Base-by-base conservation (phyloP, 73 alveolate species). In the Paramecium octaurelia region DNA sequence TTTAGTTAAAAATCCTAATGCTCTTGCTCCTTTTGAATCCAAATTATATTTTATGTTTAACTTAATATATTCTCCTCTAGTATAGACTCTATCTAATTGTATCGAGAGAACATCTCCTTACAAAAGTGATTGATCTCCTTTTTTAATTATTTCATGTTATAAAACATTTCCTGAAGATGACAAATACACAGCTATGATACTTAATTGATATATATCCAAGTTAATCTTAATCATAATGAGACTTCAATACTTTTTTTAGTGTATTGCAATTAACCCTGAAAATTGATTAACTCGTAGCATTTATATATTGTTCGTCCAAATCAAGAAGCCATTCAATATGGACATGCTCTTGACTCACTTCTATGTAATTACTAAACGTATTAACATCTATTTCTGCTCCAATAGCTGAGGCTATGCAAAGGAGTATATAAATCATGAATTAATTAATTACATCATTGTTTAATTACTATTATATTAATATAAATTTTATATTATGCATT, bases 1-100 rank as follows among this genome's bases (percentile, higher is more conserved):
- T 75, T 92, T 94, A 31, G 64, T 92, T 57, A 98, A 92, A 85
- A 86, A 93, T 46, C 93, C 94, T n/a, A 93, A 35, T 5, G 95
- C 95, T 16, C 94, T 93, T 92, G 95, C 92, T 8, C 77, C 77
- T 75, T 87, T 86, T 58, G 57, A 92, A 6, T 88, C 77, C 24
- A 94, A 70, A 46, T 68, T 73, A 44, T 87, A 93, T 24, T 35
- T 75, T 4, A 93, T 43, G 16, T 69, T 69, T 27, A 93, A 24
- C 31, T 27, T 83, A 21, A 58, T 29, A 1, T 29, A 29, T 29
- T 24, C 86, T 57, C 73, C 91, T 57, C 59, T 86, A 10, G 8
- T 8, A 50, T 73, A 35, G 0, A 40, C 31, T 35, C 68, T 8
- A 36, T 73, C 60, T 35, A 73, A 40, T 14, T 31, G 8, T 1